A percentile compares a stretch with the other conserved stretches of the same genome.
Conservation (phyloP, 768 basidiomycete species). For the Dendrothele bispora region DNA sequence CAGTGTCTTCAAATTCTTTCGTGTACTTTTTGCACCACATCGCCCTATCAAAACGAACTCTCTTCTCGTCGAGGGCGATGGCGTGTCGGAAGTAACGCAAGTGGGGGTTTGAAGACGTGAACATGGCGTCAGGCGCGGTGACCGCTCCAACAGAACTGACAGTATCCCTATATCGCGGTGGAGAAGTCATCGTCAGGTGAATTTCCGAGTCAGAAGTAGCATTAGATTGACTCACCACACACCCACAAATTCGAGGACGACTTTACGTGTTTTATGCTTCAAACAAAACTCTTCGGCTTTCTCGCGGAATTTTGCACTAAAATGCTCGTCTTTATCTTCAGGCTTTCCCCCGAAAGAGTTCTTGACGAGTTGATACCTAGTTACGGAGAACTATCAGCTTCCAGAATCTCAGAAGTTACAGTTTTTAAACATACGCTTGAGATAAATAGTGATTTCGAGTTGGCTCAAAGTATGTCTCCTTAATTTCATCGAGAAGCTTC, state of each 20-base stretch:
- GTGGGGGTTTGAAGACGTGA: constrained; percentile 22
- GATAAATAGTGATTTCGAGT: too few relatives aligned
- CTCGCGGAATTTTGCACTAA: constrained; percentile 53
- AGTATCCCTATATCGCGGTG: constrained; percentile 15
- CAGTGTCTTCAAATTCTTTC: too few relatives aligned
- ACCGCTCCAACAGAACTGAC: constrained; percentile 14
- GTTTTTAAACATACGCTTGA: too few relatives aligned
- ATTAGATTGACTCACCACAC: constrained; percentile 39
- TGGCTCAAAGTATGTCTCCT: too few relatives aligned
- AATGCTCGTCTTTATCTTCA: constrained; percentile 57
- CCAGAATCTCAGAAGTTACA: too few relatives aligned
- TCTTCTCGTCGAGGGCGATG: constrained; percentile 39
- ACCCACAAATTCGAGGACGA: constrained; percentile 54
- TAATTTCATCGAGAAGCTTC: too few relatives aligned
- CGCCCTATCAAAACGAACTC: constrained; percentile 38
- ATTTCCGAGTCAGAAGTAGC: background rate
- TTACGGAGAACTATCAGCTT: background rate
- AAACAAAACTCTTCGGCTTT: constrained; percentile 20
- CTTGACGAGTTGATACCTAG: too few relatives aligned
- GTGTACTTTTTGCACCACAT: too few relatives aligned
- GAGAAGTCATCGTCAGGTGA: background rate
- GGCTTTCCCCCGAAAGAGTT: constrained; percentile 48
- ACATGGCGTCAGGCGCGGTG: constrained; percentile 11
- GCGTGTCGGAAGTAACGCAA: constrained; percentile 42
- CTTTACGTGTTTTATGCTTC: constrained; percentile 35